phyloP scores from a whole-genome alignment of 345 rosid genomes.

The Turnera subulata region DNA sequence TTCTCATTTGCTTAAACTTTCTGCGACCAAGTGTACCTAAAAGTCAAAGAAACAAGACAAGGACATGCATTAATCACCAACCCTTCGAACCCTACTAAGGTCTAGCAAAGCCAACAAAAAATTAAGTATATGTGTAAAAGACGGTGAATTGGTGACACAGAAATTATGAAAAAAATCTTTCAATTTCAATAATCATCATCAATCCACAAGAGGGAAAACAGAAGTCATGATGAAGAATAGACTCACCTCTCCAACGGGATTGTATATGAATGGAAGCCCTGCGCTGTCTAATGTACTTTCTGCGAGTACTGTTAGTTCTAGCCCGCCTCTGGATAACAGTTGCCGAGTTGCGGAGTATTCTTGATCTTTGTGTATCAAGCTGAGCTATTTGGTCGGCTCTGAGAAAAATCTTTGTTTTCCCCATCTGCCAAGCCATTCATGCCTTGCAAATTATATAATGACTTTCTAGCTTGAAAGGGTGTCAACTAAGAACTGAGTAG shows the following conservation, averaged over 20 bases:
- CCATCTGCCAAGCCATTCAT: constrained; percentile 52
- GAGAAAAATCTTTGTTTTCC: constrained; percentile 67
- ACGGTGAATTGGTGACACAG: constrained; percentile 9
- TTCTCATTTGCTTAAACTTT: constrained; percentile 35
- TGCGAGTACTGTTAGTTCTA: constrained; percentile 43
- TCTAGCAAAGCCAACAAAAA: background rate
- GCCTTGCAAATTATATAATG: background rate
- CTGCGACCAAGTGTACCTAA: constrained; percentile 51
- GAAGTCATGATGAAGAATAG: constrained; percentile 6
- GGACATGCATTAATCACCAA: background rate
- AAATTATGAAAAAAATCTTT: background rate
- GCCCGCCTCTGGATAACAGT: constrained; percentile 51
- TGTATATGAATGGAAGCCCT: constrained; percentile 59
- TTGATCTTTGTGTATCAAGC: constrained; percentile 66
- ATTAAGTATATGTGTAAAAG: background rate
- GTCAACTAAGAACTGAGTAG: background rate
- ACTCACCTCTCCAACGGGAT: constrained; percentile 78
- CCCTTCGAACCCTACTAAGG: constrained; percentile 1
- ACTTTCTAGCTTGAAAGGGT: background rate
- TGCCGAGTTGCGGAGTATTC: constrained; percentile 52
- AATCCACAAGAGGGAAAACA: constrained; percentile 3
- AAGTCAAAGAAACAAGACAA: constrained; percentile 16
- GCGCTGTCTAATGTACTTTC: constrained; percentile 36
- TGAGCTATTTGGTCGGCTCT: constrained; percentile 80
- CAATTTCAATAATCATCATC: background rate